Evolutionary conservation across 1,284 basidiomycete genomes (phyloP), one percentile per base, ranked within the genome.

Genomic region (Ustilago vetiveriae): DNA sequence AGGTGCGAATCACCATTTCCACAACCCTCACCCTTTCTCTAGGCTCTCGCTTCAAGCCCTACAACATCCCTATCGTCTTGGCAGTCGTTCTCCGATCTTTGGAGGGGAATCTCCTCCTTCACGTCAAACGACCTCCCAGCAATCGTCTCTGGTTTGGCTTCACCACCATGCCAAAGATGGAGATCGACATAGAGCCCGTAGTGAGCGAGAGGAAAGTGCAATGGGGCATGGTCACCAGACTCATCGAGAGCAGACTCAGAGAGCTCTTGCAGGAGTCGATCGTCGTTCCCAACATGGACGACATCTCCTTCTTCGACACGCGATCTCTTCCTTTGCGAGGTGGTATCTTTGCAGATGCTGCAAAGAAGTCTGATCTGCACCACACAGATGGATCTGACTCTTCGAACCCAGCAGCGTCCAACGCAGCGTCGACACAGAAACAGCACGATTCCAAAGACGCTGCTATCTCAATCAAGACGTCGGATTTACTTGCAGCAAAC

Each of bases 111-210:
- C 81, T 98, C 41, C 84, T 94, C 19, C 84, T 98, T 74, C 91
- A 91, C 79, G 88, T 98, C 73, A 98, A 98, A 82, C 88, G 89
- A n/a, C 94, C 96, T 10, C 96, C 96, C 1, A 92, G 90, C 78
- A 95, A 91, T 81, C 90, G 95, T 29, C 87, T 98, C 53, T 98
- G 95, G 96, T 98, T 94, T 83, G 94, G 92, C 1, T 98, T 98
- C 82, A 96, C 94, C n/a, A 86, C 90, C 65, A 88, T 89, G 83
- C 95, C 96, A 0, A 88, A 88, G 79, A 90, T 98, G 87, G 90
- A 92, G 23, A 84, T 98, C 72, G 88, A 89, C 66, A 90, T 98
- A 51, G 90, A 94, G 82, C 94, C 95, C 1, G 90, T 97, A 55
- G 92, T 98, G 74, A 92, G 91, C 82, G 92, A 93, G 76, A 87